Conservation (phyloP, 2,329 filamentous ascomycete species). For the Huntiella moniliformis region DNA sequence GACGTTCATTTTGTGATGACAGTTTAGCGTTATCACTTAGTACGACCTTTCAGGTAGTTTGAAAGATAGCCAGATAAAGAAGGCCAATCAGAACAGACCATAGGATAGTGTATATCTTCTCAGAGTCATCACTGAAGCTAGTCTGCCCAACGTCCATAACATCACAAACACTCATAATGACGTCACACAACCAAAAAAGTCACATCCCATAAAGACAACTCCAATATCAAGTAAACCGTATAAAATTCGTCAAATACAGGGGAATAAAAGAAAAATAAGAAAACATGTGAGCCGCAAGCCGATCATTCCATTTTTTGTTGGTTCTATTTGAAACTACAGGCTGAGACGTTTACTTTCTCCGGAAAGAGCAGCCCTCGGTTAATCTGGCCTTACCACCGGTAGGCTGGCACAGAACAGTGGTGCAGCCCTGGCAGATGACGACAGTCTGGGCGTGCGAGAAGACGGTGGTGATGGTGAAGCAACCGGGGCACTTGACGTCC, state of each 20-base stretch:
- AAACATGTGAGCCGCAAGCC: conserved; percentile 12
- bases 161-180: too few relatives aligned
- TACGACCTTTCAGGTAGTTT: too few relatives aligned
- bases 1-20: too few relatives aligned
- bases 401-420: conserved; percentile 97
- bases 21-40: too few relatives aligned
- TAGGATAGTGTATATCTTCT: too few relatives aligned
- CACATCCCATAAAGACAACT: not conserved
- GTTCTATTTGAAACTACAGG: conserved; percentile 17
- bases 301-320: conserved; percentile 12
- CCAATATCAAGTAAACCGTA: conserved; percentile 15
- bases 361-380: conserved; percentile 99
- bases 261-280: conserved; percentile 3
- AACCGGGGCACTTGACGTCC: conserved; percentile 99
- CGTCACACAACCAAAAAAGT: too few relatives aligned
- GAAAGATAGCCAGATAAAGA: too few relatives aligned
- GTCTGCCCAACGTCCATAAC: too few relatives aligned
- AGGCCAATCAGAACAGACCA: too few relatives aligned
- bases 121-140: too few relatives aligned
- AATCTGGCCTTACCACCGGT: conserved; percentile 98
- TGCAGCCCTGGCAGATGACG: conserved; percentile 99
- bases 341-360: conserved; percentile 72
- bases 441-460: conserved; percentile 99
- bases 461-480: conserved; percentile 99
- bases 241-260: too few relatives aligned